Base-by-base conservation (phyloP, 2,329 filamentous ascomycete species). In the Annulohypoxylon truncatum region DNA sequence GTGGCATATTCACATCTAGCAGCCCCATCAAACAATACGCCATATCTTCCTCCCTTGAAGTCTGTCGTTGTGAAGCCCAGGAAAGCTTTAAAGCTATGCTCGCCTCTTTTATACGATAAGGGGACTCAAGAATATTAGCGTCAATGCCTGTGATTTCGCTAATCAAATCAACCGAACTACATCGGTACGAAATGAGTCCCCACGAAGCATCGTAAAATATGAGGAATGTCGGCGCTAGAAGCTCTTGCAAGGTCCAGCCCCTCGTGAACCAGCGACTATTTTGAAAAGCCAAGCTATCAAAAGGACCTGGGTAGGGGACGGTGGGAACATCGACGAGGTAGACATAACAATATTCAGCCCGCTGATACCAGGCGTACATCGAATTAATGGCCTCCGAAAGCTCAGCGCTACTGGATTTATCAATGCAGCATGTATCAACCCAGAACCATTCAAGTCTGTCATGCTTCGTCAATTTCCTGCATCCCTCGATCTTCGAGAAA, bases 181-280 rank as follows among this genome's bases (percentile, higher is more conserved):
- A 6, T 9, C 28, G 13, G 1, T 10, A n/a, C 2, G 10, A 35
- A 18, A 59, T 35, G 1, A 22, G 15, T 15, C 24, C 13, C 24
- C 56, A 59, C 7, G 26, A 24, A 2, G 24, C 33, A 33, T 59
- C 56, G 9, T 31, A 59, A 18, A 59, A 59, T 2, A 31, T 26
- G 7, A 52, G 29, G 6, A n/a, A 4, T 2, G 0, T 4, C 1
- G 70, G 70, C 1, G 70, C 70, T n/a, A 71, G 50, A 7, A 72
- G 61, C 35, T 72, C 70, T n/a, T 72, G 68, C 15, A 72, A 33
- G 20, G 66, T 69, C 35, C 35, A 38, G 5, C 35, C 35, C 18
- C 35, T 18, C 18, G n/a, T 4, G 8, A 15, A 18, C n/a, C 35
- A 38, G 13, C n/a, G n/a, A 8, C 35, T 38, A 3, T 18, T 18